Conservation (phyloP, 768 basidiomycete species). For the Boletus tomentosulus region DNA sequence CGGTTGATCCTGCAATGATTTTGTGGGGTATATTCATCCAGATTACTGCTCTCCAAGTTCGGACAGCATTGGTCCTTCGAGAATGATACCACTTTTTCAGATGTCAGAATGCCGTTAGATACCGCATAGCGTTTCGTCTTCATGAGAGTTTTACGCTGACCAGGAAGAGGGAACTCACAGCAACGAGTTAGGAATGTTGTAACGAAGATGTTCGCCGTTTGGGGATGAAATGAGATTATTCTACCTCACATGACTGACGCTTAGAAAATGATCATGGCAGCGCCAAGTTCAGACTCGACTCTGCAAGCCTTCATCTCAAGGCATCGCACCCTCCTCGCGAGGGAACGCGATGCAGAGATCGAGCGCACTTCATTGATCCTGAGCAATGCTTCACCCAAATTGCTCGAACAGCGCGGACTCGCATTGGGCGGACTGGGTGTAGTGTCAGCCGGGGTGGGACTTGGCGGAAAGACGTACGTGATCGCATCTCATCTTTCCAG, state of each 20-base stretch:
- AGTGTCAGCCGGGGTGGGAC: conserved; percentile 69
- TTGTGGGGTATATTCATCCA: not conserved
- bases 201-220: too few species aligned
- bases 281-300: conserved; percentile 21
- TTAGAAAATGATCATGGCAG: conserved; percentile 1
- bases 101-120: not conserved
- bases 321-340: conserved; percentile 60
- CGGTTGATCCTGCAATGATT: conserved; percentile 12
- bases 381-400: conserved; percentile 75
- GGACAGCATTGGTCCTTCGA: too few species aligned
- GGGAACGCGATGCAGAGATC: conserved; percentile 82
- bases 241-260: too few species aligned
- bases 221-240: too few species aligned
- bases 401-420: conserved; percentile 87
- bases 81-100: too few species aligned
- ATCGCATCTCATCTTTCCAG: not conserved
- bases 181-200: too few species aligned
- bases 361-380: conserved; percentile 74
- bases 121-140: conserved; percentile 10
- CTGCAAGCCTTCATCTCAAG: conserved; percentile 60
- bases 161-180: too few species aligned
- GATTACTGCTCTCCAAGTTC: not conserved
- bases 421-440: conserved; percentile 72
- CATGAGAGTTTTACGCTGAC: too few species aligned
- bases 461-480: conserved; percentile 87